Evolutionary conservation across 2,329 filamentous ascomycete species (phyloP), one percentile per base, ranked within the genome.

Genomic region (Huntiella bhutanensis): DNA sequence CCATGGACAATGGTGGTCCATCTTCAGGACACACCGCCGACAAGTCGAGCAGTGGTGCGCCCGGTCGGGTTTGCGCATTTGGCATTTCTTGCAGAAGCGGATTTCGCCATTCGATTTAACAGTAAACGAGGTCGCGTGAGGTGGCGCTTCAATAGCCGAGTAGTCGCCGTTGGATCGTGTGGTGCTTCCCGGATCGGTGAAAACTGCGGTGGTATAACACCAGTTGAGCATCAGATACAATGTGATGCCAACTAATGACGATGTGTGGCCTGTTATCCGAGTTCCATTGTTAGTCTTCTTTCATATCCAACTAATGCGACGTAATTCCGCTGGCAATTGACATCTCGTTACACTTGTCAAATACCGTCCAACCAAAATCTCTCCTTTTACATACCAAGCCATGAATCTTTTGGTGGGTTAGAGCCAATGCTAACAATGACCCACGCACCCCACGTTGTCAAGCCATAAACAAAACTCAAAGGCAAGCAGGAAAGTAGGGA

Each of bases 1-100:
- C 91, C 91, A 98, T 12, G 91, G 91, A 60, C 91, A 98, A 65
- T 98, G 91, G 61, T 98, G 91, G 59, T 98, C 91, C 91, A 98
- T 98, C 69, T 98, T 98, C 60, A 98, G 70, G 19, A 98, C 87
- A 60, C 91, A 98, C 57, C 82, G 80, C 54, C 80, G 77, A 64
- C 91, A 98, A 3, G 86, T 92, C 8, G 85, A 93, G 70, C 91
- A 98, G 66, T 98, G 91, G 62, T 98, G 91, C 32, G 88, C 78
- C 51, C 91, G 83, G 64, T 98, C 91, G 37, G 91, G 91, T 66
- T 98, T 98, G 52, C 82, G 76, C 45, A 80, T 80, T 64, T 92
- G 83, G 62, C 91, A 98, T 65, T 98, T 98, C 65, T 96, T 96
- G 71, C 91, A 98, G 66, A 81, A 96, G 47, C 91, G 76, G 45